These are phyloP conservation scores for Podospora pseudoanserina DNA, from an alignment of 495 filamentous ascomycete species.

Conservation along the genomic window DNA sequence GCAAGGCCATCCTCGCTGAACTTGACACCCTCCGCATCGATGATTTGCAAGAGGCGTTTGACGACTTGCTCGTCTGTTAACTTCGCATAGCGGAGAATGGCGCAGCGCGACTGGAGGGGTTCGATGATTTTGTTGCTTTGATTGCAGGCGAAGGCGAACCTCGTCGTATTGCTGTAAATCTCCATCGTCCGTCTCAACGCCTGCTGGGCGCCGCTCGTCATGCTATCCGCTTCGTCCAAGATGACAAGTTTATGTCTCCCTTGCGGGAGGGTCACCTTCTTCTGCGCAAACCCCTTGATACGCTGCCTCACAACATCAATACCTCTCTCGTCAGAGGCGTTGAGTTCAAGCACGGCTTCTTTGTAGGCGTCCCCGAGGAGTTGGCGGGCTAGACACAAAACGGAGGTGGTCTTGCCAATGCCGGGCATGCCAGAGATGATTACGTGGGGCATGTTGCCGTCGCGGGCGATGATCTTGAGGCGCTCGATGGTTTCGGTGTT, in stretches of 20 bases:
- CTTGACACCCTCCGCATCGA: constrained; percentile 79
- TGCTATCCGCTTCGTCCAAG: constrained; percentile 95
- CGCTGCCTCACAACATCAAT: constrained; percentile 98
- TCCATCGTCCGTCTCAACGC: constrained; percentile 97
- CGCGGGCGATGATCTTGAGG: constrained; percentile 96
- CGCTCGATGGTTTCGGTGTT: constrained; percentile 97
- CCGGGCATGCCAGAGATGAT: constrained; percentile 99
- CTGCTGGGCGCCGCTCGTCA: constrained; percentile 96
- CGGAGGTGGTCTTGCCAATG: constrained; percentile 97
- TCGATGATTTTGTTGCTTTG: constrained; percentile 99
- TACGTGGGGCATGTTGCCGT: constrained; percentile 98
- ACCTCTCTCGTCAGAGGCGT: constrained; percentile 92
- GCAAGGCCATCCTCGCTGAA: constrained; percentile 92
- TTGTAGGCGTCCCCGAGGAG: constrained; percentile 92
- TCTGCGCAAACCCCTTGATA: constrained; percentile 98
- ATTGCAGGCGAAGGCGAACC: constrained; percentile 98
- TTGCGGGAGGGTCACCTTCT: constrained; percentile 91
- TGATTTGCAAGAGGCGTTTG: constrained; percentile 84
- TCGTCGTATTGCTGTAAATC: constrained; percentile 93
- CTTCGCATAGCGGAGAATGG: constrained; percentile 90
- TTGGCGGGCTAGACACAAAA: constrained; percentile 89
- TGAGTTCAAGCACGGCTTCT: constrained; percentile 94
- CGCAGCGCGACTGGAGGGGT: constrained; percentile 91
- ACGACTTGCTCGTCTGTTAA: constrained; percentile 91
- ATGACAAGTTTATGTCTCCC: constrained; percentile 96